phyloP scores from a whole-genome alignment of 2,329 filamentous ascomycete species.

The Cytospora paraplurivora region DNA sequence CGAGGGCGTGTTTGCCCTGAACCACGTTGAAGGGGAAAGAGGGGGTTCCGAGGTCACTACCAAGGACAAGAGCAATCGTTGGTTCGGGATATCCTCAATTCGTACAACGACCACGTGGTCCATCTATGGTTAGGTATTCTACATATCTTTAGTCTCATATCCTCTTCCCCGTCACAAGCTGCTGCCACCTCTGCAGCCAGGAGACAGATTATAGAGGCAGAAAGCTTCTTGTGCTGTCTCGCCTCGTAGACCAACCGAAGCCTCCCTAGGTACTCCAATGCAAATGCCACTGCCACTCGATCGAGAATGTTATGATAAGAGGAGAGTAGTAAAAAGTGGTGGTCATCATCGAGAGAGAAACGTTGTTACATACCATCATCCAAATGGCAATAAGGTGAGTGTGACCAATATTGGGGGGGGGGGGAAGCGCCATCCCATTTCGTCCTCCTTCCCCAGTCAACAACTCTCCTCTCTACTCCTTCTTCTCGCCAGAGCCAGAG shows the following conservation, averaged over 20 bases:
- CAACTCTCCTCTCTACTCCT: slow-evolving; percentile 4
- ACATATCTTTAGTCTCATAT: not conserved
- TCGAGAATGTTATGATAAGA: not conserved
- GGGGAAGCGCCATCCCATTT: not conserved
- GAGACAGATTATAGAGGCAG: not conserved
- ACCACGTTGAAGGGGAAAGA: not conserved
- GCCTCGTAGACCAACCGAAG: not conserved
- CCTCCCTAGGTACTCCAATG: slow-evolving; percentile 5
- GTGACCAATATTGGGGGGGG: not conserved
- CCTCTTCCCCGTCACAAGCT: not conserved
- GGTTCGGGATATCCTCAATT: slow-evolving; percentile 5
- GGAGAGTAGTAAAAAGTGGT: slow-evolving; percentile 2
- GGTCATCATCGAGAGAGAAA: not conserved
- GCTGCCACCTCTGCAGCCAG: not conserved
- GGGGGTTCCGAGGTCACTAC: not conserved
- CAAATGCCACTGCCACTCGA: slow-evolving; percentile 3
- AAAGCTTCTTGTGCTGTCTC: not conserved
- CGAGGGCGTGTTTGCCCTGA: not conserved
- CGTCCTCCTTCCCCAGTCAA: slow-evolving; percentile 3
- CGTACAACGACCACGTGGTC: slow-evolving; percentile 8
- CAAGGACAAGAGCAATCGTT: not conserved
- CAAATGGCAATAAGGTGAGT: not conserved
- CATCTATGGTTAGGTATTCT: slow-evolving; percentile 6
- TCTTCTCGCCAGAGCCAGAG: not conserved
- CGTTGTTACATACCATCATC: not conserved